Evolutionary conservation across 345 rosid species (phyloP).

Genomic region (Eucalyptus virginea): DNA sequence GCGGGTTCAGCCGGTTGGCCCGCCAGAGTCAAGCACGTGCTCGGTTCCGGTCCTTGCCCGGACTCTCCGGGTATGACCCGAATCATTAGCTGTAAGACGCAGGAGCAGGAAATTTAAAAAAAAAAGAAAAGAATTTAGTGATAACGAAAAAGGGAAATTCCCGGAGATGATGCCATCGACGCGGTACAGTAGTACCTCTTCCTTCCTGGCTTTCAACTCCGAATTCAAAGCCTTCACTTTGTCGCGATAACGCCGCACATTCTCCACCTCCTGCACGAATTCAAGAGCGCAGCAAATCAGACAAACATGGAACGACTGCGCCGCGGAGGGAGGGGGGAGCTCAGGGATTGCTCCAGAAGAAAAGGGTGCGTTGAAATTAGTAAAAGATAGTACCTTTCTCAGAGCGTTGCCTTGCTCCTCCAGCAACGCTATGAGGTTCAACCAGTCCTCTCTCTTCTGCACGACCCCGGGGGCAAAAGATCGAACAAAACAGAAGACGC

Average conservation of each 20-base stretch:
- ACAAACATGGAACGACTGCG: not conserved
- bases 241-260: not conserved
- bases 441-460: not conserved
- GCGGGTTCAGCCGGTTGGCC: not conserved
- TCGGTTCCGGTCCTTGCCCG: not conserved
- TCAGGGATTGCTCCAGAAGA: not conserved
- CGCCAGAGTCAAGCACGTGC: not conserved
- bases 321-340: not conserved
- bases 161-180: not conserved
- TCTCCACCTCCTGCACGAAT: not conserved
- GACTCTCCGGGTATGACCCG: not conserved
- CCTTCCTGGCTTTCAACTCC: not conserved
- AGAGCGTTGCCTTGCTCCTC: not conserved
- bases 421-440: not conserved
- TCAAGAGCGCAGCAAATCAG: not conserved
- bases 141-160: not conserved
- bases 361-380: not conserved
- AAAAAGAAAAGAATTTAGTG: not conserved
- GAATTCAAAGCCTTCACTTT: not conserved
- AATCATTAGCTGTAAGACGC: not conserved
- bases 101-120: not conserved
- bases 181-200: not conserved
- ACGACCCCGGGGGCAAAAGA: not conserved
- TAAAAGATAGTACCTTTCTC: not conserved
- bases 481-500: not conserved